Evolutionary conservation across 805 yeast genomes (phyloP).

Genomic region (Ogataea haglerorum): DNA sequence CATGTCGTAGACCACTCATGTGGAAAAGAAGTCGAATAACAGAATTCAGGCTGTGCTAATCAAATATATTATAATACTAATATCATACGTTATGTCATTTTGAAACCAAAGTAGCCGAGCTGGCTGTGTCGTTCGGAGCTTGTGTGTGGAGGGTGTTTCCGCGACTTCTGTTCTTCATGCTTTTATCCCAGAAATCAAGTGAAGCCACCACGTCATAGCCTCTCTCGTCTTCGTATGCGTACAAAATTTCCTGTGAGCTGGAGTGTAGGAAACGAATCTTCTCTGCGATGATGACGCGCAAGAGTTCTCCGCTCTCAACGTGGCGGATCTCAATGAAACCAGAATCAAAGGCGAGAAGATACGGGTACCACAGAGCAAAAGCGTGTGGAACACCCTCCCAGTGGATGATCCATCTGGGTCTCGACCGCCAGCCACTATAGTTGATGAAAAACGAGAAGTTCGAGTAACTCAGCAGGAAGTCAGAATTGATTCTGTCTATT

Average conservation of each 20-base stretch:
- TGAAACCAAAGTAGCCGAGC: constrained; percentile 2
- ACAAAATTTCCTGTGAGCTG: constrained; percentile 88
- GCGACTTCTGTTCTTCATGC: constrained; percentile 28
- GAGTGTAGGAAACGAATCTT: constrained; percentile 86
- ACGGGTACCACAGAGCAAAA: constrained; percentile 93
- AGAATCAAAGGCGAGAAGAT: constrained; percentile 83
- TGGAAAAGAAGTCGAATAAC: not conserved
- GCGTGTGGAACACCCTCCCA: constrained; percentile 97
- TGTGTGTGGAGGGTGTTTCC: constrained; percentile 11
- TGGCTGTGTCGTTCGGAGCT: not conserved
- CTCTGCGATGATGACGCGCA: constrained; percentile 88
- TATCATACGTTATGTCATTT: not conserved
- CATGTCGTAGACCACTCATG: constrained; percentile 28
- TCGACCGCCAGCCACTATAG: constrained; percentile 93
- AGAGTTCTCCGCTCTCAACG: constrained; percentile 79
- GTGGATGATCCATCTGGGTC: constrained; percentile 87
- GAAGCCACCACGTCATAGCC: constrained; percentile 93
- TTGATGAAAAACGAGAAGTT: constrained; percentile 95
- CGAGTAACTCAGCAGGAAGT: constrained; percentile 83
- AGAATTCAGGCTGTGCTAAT: constrained; percentile 4
- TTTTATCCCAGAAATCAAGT: constrained; percentile 77
- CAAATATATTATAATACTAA: not conserved
- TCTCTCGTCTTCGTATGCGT: constrained; percentile 84
- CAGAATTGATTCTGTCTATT: constrained; percentile 83
- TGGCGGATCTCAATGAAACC: constrained; percentile 90